Conservation (phyloP, 805 yeast species). For the Pichia phayaonensis region DNA sequence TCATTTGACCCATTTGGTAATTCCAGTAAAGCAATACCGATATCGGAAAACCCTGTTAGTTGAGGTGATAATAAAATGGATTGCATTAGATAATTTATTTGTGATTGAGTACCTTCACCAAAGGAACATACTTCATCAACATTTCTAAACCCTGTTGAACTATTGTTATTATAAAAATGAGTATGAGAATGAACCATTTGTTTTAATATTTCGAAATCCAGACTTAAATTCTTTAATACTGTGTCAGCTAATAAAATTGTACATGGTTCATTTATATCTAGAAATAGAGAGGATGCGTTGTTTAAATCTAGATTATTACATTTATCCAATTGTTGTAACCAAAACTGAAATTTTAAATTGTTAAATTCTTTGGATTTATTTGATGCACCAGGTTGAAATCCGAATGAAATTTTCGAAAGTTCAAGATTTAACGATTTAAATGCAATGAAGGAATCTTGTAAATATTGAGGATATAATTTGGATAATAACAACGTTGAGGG, state of each 20-base stretch:
- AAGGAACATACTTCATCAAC: conserved; percentile 58
- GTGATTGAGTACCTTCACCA: conserved; percentile 77
- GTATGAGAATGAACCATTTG: conserved; percentile 55
- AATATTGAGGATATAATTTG: conserved; percentile 60
- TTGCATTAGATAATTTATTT: conserved; percentile 60
- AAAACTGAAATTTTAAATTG: conserved; percentile 60
- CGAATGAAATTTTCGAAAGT: conserved; percentile 29
- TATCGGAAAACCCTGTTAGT: conserved; percentile 42
- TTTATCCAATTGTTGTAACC: conserved; percentile 56
- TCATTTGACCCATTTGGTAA: conserved; percentile 29
- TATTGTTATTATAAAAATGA: conserved; percentile 40
- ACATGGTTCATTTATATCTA: conserved; percentile 46
- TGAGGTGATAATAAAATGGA: conserved; percentile 49
- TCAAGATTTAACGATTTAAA: conserved; percentile 61
- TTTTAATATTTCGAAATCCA: conserved; percentile 49
- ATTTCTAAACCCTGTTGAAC: conserved; percentile 34
- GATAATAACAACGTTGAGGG: conserved; percentile 58
- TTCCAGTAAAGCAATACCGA: conserved; percentile 39
- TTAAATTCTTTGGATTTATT: conserved; percentile 29
- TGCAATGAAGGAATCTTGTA: conserved; percentile 56
- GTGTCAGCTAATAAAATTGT: conserved; percentile 51
- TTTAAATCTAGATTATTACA: conserved; percentile 29
- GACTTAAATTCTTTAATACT: conserved; percentile 37
- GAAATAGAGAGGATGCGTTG: conserved; percentile 23
- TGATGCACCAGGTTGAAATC: conserved; percentile 27